Evolutionary conservation across 306 rosid genomes (phyloP).

Genomic region (Crataegus laevigata): DNA sequence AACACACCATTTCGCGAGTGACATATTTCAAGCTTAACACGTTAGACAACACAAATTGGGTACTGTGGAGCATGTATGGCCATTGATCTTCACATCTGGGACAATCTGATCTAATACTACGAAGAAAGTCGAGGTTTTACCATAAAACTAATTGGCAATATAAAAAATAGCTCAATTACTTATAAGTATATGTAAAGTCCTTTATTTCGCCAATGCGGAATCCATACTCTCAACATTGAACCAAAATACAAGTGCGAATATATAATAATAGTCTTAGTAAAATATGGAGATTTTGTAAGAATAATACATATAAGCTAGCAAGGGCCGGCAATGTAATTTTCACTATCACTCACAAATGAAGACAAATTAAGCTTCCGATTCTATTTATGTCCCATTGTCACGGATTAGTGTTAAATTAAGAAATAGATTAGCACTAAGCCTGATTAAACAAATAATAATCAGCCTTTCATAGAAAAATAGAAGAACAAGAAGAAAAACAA

Average conservation of each 20-base stretch:
- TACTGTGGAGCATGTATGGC: no score
- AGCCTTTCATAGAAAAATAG: background rate
- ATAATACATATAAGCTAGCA: background rate
- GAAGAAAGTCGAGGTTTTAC: no score
- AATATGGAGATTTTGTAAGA: background rate
- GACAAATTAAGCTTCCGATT: background rate
- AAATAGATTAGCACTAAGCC: background rate
- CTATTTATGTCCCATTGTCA: background rate
- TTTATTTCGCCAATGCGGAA: no score
- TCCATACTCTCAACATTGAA: no score
- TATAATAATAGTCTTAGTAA: background rate
- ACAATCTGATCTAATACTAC: no score
- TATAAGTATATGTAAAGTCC: no score
- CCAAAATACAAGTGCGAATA: background rate
- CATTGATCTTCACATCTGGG: no score
- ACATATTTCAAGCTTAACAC: no score
- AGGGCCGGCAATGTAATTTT: background rate
- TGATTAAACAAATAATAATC: background rate
- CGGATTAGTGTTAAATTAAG: background rate
- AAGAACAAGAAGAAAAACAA: background rate
- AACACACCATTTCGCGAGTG: no score
- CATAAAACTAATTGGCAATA: no score
- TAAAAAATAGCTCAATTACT: no score
- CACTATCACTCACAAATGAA: background rate
- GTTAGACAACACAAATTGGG: no score